Percentiles rank a stretch among this genome's conserved stretches.
These are phyloP conservation scores for Phialophora macrospora DNA, from an alignment of 2,329 filamentous ascomycete genomes.

Conservation along the genomic window DNA sequence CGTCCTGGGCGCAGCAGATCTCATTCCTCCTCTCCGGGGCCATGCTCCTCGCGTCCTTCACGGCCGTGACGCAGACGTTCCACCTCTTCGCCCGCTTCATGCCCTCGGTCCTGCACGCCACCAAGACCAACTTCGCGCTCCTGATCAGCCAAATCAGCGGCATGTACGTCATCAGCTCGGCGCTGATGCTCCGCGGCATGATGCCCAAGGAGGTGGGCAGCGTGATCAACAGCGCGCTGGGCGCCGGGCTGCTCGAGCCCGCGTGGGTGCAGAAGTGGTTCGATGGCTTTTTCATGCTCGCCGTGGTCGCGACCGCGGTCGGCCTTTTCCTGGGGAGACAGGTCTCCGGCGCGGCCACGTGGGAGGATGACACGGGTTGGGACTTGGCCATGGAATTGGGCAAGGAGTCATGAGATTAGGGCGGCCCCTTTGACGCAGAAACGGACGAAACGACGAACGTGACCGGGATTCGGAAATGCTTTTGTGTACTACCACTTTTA, in stretches of 20 bases:
- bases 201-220: constrained; percentile 76
- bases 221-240: constrained; percentile 76
- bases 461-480: not conserved
- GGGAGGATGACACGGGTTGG: constrained; percentile 64
- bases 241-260: constrained; percentile 71
- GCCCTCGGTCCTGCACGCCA: constrained; percentile 72
- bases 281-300: constrained; percentile 80
- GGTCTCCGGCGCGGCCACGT: constrained; percentile 55
- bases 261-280: constrained; percentile 82
- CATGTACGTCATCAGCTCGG: constrained; percentile 82
- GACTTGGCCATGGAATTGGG: constrained; percentile 71
- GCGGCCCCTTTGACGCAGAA: not conserved
- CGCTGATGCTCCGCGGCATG: constrained; percentile 76
- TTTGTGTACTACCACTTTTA: not conserved
- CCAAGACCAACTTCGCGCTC: constrained; percentile 77
- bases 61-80: constrained; percentile 82
- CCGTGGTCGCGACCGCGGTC: constrained; percentile 67
- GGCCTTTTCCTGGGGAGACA: constrained; percentile 75
- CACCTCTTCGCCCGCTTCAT: constrained; percentile 77
- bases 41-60: constrained; percentile 80
- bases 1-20: constrained; percentile 82
- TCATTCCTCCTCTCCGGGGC: constrained; percentile 82
- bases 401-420: constrained; percentile 60
- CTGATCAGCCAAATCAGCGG: constrained; percentile 80
- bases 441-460: not conserved